Evolutionary conservation across 1,284 basidiomycete genomes (phyloP), one percentile per base, ranked within the genome.

Genomic region (Melanopsichium pennsylvanicum): DNA sequence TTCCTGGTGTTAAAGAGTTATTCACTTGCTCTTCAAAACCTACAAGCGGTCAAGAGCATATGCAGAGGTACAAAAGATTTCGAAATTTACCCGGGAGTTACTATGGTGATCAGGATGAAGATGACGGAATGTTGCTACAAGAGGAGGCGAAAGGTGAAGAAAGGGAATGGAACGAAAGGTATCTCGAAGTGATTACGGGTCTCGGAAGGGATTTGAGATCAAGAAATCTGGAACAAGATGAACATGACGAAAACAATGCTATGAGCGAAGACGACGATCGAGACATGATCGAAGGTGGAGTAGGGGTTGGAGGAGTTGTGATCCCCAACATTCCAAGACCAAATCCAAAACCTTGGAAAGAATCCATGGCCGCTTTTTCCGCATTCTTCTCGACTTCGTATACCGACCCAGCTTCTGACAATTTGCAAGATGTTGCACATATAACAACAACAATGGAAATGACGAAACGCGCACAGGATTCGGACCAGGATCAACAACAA

Each of bases 1-100:
- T 98, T 5, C 96, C 95, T 0, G 95, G 96, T 40, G 93, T 97
- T 5, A 89, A 89, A 63, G 95, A 98, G 83, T 85, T 98, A 27
- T 96, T 98, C 79, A 85, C 89, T 75, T 88, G 89, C 77, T 87
- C 88, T 38, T 36, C 62, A 69, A 82, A 82, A 18, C 90, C 90
- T 34, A 89, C 92, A 63, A 91, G 93, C 81, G 91, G 89, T 75
- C 86, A 88, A 70, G 87, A 87, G 0, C 74, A 83, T 16, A 83
- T 89, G 22, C 85, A 87, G 0, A 89, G 87, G 75, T 97, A 93
- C 83, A 90, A 90, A 82, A 92, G 90, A 81, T 97, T 95, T 81
- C 86, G 88, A 79, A 88, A 90, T 71, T 91, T 93, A 78, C 92
- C 90, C 0, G 90, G 91, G 2, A 85, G 87, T 0, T 97, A 98